Evolutionary conservation across 2,329 filamentous ascomycete genomes (phyloP).

Genomic region (Stachybotrys chlorohalonatus): DNA sequence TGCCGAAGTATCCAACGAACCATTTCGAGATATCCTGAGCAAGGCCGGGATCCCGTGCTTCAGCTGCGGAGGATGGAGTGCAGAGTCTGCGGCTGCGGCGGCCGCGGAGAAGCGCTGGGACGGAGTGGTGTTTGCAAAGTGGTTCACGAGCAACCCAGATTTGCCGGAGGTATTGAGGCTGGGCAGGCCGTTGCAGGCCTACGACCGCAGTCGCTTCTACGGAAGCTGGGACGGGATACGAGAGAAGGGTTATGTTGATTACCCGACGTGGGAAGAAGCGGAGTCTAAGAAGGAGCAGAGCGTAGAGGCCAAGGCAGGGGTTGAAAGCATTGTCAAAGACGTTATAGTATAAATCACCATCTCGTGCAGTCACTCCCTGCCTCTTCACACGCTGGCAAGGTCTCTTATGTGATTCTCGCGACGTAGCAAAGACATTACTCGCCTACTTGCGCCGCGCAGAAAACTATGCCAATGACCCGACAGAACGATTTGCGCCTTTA

Average conservation of each 20-base stretch:
- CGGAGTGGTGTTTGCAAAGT: slow-evolving; percentile 34
- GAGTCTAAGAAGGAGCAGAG: not conserved
- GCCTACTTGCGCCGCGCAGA: no score
- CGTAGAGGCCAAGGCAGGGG: not conserved
- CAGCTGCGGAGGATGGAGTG: slow-evolving; percentile 41
- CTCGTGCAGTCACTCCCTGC: no score
- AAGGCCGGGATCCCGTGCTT: slow-evolving; percentile 38
- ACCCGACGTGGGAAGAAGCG: not conserved
- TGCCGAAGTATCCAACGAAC: slow-evolving; percentile 30
- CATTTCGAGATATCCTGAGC: slow-evolving; percentile 41
- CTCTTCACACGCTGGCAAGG: no score
- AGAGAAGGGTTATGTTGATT: not conserved
- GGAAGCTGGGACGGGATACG: slow-evolving; percentile 7
- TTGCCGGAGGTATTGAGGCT: slow-evolving; percentile 32
- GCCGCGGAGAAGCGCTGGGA: slow-evolving; percentile 34
- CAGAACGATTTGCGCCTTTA: no score
- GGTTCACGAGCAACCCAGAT: slow-evolving; percentile 40
- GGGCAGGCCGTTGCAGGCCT: slow-evolving; percentile 26
- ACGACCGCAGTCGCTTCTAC: slow-evolving; percentile 36
- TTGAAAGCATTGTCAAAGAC: not conserved
- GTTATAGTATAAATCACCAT: not conserved
- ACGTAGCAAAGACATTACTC: no score
- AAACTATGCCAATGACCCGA: no score
- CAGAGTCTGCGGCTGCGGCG: not conserved
- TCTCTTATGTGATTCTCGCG: no score